A percentile compares a stretch with the other conserved stretches of the same genome.
Conservation (phyloP, 305 asterid species). For the Fraxinus angustifolia region DNA sequence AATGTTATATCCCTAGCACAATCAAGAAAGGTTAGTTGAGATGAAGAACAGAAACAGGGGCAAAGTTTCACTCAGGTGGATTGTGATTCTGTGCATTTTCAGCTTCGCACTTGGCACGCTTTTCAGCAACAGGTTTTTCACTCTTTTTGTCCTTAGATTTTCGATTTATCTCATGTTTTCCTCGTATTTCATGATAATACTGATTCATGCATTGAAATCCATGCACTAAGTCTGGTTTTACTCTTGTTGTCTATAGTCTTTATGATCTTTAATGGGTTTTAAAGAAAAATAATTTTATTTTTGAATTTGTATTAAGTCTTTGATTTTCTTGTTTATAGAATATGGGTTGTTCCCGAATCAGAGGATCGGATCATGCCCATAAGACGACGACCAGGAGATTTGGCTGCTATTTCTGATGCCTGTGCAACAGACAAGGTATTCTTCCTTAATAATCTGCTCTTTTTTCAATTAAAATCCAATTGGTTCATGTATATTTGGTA, state of each 20-base stretch:
- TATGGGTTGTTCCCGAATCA: slow-evolving; percentile 34
- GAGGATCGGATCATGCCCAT: slow-evolving; percentile 30
- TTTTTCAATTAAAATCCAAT: not conserved
- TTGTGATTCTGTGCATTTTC: slow-evolving; percentile 42
- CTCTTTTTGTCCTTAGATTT: not conserved
- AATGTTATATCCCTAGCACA: not conserved
- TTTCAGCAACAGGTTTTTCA: slow-evolving; percentile 48
- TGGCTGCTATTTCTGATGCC: slow-evolving; percentile 30
- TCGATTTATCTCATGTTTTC: not conserved
- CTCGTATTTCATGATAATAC: not conserved
- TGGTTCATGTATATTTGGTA: not conserved
- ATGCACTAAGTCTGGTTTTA: not conserved
- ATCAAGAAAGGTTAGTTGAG: not conserved
- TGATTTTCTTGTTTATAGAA: slow-evolving; percentile 32
- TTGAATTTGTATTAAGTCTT: not conserved
- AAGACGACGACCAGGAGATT: slow-evolving; percentile 29
- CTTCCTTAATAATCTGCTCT: not conserved
- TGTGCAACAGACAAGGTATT: slow-evolving; percentile 36
- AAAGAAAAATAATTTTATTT: not conserved
- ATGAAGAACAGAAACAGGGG: slow-evolving; percentile 44
- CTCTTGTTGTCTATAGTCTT: not conserved
- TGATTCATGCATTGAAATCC: slow-evolving; percentile 3
- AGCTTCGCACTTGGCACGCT: slow-evolving; percentile 60
- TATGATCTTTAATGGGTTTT: not conserved
- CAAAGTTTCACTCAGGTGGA: slow-evolving; percentile 47